Percentiles rank a stretch among this genome's conserved stretches.
Evolutionary conservation across 495 filamentous ascomycete genomes (phyloP).

Genomic region (Jackrogersella multiformis): DNA sequence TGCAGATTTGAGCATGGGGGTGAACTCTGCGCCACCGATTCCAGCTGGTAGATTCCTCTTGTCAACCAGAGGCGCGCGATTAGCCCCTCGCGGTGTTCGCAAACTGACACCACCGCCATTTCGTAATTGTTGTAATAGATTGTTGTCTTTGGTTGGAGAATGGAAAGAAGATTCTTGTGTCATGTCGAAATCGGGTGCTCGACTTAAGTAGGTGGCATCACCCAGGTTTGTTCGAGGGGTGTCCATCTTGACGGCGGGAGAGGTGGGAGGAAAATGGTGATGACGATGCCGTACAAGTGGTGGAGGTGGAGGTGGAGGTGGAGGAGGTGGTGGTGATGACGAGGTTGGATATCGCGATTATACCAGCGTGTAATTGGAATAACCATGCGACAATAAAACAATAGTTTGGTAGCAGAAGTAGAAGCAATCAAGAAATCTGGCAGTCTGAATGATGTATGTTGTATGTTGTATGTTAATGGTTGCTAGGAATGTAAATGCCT

Average conservation of each 20-base stretch:
- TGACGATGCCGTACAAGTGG: constrained; percentile 27
- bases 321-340: too few species aligned
- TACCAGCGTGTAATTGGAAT: constrained; percentile 21
- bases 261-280: constrained; percentile 24
- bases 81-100: constrained; percentile 70
- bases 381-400: constrained; percentile 27
- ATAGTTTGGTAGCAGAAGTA: not conserved
- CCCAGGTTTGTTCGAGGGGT: constrained; percentile 81
- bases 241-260: constrained; percentile 59
- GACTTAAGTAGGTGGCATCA: constrained; percentile 80
- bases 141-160: constrained; percentile 81
- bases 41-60: constrained; percentile 70
- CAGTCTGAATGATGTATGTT: too few species aligned
- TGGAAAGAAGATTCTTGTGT: constrained; percentile 86
- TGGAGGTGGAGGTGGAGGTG: not conserved
- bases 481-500: too few species aligned
- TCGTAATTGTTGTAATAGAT: constrained; percentile 73
- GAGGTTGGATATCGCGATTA: constrained; percentile 28
- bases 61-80: constrained; percentile 71
- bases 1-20: constrained; percentile 89
- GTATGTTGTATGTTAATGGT: too few species aligned
- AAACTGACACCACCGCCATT: constrained; percentile 67
- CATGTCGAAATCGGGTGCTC: constrained; percentile 75
- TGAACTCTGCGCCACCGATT: constrained; percentile 81
- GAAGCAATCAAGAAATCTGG: too few species aligned